These are phyloP conservation scores for Fusarium napiforme DNA, from an alignment of 2,329 filamentous ascomycete species.

Conservation along the genomic window DNA sequence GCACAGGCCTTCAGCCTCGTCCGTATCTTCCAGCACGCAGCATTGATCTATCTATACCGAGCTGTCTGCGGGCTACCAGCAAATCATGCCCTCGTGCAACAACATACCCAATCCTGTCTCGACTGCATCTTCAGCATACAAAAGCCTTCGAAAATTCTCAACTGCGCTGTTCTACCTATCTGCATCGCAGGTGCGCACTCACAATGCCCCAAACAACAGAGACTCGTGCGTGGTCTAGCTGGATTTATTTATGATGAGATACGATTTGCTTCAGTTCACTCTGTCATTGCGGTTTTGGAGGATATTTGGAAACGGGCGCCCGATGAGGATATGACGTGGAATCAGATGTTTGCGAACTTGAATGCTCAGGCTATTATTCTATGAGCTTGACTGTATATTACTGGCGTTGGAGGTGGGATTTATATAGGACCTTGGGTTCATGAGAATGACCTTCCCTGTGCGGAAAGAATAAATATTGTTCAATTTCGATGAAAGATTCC, in stretches of 20 bases:
- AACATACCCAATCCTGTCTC: constrained; percentile 51
- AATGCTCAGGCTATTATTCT: constrained; percentile 43
- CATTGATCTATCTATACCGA: constrained; percentile 56
- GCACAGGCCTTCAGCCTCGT: constrained; percentile 52
- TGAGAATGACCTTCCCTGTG: too few species aligned
- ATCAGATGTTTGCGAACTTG: constrained; percentile 39
- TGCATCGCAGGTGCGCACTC: constrained; percentile 53
- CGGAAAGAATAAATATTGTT: background rate
- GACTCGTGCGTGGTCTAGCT: constrained; percentile 29
- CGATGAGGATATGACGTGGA: constrained; percentile 29
- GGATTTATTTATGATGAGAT: constrained; percentile 47
- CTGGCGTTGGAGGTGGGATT: background rate
- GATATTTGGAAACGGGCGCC: constrained; percentile 35
- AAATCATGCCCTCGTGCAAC: constrained; percentile 53
- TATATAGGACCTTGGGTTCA: too few species aligned
- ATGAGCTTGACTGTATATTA: background rate
- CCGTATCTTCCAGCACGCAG: constrained; percentile 54
- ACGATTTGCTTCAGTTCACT: constrained; percentile 53
- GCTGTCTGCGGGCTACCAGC: constrained; percentile 54
- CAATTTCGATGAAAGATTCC: background rate
- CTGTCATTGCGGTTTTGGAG: constrained; percentile 38
- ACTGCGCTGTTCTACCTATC: constrained; percentile 54
- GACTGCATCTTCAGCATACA: constrained; percentile 51
- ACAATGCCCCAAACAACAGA: constrained; percentile 44
- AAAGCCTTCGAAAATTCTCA: constrained; percentile 51